Evolutionary conservation across 345 rosid species (phyloP), one percentile per base, ranked within the genome.

Genomic region (Zanthoxylum bungeanum): DNA sequence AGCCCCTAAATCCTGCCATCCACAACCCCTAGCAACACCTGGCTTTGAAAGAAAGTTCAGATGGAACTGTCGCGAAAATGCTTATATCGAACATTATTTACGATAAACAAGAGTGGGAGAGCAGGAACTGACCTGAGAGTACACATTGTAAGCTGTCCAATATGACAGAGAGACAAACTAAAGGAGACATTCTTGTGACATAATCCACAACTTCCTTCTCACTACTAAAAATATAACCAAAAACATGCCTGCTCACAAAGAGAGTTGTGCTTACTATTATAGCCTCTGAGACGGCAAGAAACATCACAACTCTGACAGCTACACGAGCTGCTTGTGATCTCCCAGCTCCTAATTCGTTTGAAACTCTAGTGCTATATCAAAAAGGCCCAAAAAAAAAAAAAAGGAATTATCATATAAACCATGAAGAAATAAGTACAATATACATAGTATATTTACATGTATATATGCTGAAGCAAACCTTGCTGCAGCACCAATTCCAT

Each of bases 321-420:
- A 60, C 53, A 1, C 75, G 78, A 16, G 93, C 97, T 55, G 75
- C 82, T 70, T 66, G 57, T 4, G 88, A 78, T 64, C 84, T 87
- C 19, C 91, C 93, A 27, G 92, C 96, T 61, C 98, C 98, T 63
- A 91, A 66, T 75, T 86, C 97, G 75, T 94, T 92, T 57, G 98
- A 90, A 60, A 91, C 93, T 74, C 96, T 85, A 25, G 96, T 90
- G 78, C 96, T 92, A 53, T 28, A 44, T 47, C 9, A 65, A 31
- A 47, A 40, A 11, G 37, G 27, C n/a, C 19, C 42, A 66, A 9
- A 51, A 52, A 22, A 1, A 53, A 7, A 9, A 52, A 22, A 1
- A 53, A 7, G 5, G 37, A 40, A 4, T 28, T 19, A 11, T 46
- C 3, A 56, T 28, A 3, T 40, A 11, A 27, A 39, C 10, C 7